Conservation (phyloP, 352 stramenopile species). For the Globisporangium abappressorium region DNA sequence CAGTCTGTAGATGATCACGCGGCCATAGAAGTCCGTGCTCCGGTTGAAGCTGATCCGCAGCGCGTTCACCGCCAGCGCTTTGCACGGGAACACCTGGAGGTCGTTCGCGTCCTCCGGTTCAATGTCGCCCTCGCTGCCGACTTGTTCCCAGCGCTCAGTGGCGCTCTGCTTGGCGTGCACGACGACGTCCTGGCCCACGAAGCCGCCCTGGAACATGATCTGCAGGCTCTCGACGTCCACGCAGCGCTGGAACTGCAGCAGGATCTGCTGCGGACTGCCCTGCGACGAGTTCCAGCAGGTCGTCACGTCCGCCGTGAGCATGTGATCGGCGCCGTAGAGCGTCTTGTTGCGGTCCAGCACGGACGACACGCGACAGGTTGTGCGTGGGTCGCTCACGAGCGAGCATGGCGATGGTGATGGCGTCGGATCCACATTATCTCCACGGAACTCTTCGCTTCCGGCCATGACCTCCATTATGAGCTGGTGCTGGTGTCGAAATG, state of each 20-base stretch:
- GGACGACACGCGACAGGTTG: conserved; percentile 61
- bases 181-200: conserved; percentile 61
- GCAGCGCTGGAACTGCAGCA: conserved; percentile 54
- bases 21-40: conserved; percentile 75
- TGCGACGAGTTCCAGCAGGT: conserved; percentile 77
- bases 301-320: conserved; percentile 41
- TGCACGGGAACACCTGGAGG: conserved; percentile 41
- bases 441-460: conserved; percentile 9
- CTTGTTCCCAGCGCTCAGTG: conserved; percentile 25
- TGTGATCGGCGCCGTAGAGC: conserved; percentile 56
- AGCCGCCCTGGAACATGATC: conserved; percentile 79
- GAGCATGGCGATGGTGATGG: conserved; percentile 11
- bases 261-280: conserved; percentile 57
- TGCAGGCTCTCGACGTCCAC: conserved; percentile 36
- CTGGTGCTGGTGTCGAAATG: not conserved
- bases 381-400: conserved; percentile 36
- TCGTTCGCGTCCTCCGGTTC: conserved; percentile 55
- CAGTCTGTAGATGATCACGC: conserved; percentile 62
- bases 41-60: conserved; percentile 51
- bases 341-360: conserved; percentile 65
- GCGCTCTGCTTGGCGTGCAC: conserved; percentile 26
- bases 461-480: conserved; percentile 1
- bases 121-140: conserved; percentile 20
- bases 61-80: conserved; percentile 26
- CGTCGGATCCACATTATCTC: not conserved